phyloP scores from a whole-genome alignment of 2,329 filamentous ascomycete genomes.

The Monosporascus sp. region DNA sequence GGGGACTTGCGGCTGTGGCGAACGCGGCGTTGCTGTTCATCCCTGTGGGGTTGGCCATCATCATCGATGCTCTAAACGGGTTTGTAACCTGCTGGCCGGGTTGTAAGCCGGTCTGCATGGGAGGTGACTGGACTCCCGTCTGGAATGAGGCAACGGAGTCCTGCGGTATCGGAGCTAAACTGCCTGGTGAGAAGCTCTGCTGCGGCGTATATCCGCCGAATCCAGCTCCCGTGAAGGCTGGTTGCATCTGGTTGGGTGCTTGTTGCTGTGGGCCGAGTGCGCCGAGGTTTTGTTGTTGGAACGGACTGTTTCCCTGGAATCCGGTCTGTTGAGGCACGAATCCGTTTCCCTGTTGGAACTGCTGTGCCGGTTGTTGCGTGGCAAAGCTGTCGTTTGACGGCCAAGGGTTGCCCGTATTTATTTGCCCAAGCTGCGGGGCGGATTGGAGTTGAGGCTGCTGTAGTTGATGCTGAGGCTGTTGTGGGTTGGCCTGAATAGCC shows the following conservation, averaged over 20 bases:
- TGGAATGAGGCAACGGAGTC: constrained; percentile 48
- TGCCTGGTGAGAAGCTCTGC: constrained; percentile 46
- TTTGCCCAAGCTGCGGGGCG: constrained; percentile 19
- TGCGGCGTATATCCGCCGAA: constrained; percentile 80
- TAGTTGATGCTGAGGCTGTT: constrained; percentile 28
- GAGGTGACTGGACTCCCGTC: constrained; percentile 35
- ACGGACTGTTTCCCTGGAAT: constrained; percentile 36
- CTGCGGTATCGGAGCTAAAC: constrained; percentile 53
- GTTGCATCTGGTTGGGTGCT: constrained; percentile 37
- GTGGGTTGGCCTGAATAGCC: constrained; percentile 39
- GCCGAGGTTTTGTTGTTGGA: constrained; percentile 32
- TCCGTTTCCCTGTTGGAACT: constrained; percentile 20
- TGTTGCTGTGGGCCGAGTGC: constrained; percentile 31
- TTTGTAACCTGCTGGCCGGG: constrained; percentile 67
- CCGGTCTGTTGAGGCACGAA: constrained; percentile 28
- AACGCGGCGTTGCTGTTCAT: constrained; percentile 28
- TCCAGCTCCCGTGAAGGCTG: constrained; percentile 61
- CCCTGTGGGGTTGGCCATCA: constrained; percentile 54
- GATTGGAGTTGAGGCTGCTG: constrained; percentile 26
- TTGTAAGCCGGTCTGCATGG: constrained; percentile 34
- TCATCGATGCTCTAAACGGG: constrained; percentile 89
- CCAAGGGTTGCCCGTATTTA: constrained; percentile 34
- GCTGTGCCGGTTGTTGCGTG: constrained; percentile 31
- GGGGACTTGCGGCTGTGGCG: constrained; percentile 36
- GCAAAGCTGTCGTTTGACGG: constrained; percentile 27